phyloP scores from a whole-genome alignment of 2,329 filamentous ascomycete genomes.

The Pseudohalonectria lignicola region DNA sequence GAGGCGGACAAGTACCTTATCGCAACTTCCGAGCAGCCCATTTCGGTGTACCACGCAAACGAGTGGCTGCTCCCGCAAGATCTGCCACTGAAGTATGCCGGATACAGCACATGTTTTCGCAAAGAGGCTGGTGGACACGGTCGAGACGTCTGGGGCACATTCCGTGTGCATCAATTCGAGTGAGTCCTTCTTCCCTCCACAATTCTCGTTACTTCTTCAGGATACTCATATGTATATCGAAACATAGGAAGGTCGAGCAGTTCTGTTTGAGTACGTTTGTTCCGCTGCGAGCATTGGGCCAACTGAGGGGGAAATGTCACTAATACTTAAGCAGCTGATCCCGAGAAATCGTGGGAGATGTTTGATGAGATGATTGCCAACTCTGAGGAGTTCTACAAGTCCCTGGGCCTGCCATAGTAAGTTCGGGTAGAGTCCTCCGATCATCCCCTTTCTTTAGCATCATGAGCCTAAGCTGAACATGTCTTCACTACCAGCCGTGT shows the following conservation, averaged over 20 bases:
- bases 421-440: too few relatives aligned
- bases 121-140: slow-evolving; percentile 86
- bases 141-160: slow-evolving; percentile 87
- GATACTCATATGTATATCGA: neutral
- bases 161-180: slow-evolving; percentile 96
- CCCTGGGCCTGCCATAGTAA: slow-evolving; percentile 68
- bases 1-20: slow-evolving; percentile 69
- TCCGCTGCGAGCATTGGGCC: too few relatives aligned
- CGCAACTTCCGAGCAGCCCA: slow-evolving; percentile 87
- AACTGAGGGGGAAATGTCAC: slow-evolving; percentile 9
- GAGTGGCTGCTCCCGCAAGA: slow-evolving; percentile 85
- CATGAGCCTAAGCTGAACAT: too few relatives aligned
- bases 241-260: slow-evolving; percentile 24
- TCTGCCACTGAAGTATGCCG: slow-evolving; percentile 83
- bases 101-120: slow-evolving; percentile 90
- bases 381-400: slow-evolving; percentile 93
- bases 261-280: slow-evolving; percentile 27
- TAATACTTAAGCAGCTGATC: slow-evolving; percentile 60
- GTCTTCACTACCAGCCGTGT: slow-evolving; percentile 58
- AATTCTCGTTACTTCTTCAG: too few relatives aligned
- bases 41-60: slow-evolving; percentile 83
- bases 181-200: slow-evolving; percentile 15
- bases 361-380: slow-evolving; percentile 88
- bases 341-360: slow-evolving; percentile 83
- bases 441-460: too few relatives aligned